phyloP scores from a whole-genome alignment of 768 basidiomycete species.

The Myochromella boudieri region DNA sequence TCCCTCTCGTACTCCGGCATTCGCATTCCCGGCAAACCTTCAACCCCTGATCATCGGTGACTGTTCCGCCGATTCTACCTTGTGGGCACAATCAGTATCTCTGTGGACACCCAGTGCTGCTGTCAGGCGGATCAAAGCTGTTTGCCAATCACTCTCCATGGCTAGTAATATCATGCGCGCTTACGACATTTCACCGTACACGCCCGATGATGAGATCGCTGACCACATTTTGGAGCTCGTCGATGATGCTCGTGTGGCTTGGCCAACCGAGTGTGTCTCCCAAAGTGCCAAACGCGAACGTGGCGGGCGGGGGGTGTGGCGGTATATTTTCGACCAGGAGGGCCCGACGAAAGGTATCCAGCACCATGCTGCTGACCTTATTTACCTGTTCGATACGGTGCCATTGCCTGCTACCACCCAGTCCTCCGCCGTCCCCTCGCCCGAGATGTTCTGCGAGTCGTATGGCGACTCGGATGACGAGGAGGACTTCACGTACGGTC shows the following conservation, averaged over 20 bases:
- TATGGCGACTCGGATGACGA: slow-evolving; percentile 36
- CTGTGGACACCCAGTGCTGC: slow-evolving; percentile 63
- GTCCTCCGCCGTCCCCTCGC: slow-evolving; percentile 13
- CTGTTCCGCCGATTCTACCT: slow-evolving; percentile 59
- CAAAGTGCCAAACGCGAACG: slow-evolving; percentile 48
- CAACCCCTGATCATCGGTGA: slow-evolving; percentile 82
- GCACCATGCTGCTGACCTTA: slow-evolving; percentile 70
- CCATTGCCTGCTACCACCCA: slow-evolving; percentile 45
- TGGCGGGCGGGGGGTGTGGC: slow-evolving; percentile 65
- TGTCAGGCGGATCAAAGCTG: slow-evolving; percentile 68
- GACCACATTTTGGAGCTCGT: slow-evolving; percentile 73
- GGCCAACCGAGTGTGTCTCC: slow-evolving; percentile 71
- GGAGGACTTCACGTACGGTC: slow-evolving; percentile 27
- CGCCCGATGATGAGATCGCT: slow-evolving; percentile 63
- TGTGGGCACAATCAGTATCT: slow-evolving; percentile 61
- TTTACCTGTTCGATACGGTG: slow-evolving; percentile 79
- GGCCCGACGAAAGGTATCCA: slow-evolving; percentile 62
- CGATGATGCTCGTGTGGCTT: slow-evolving; percentile 72
- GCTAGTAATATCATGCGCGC: slow-evolving; percentile 61
- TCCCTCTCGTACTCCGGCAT: slow-evolving; percentile 19
- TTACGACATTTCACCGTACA: slow-evolving; percentile 68
- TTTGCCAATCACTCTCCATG: slow-evolving; percentile 68
- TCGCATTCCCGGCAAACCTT: slow-evolving; percentile 29
- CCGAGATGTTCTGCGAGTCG: slow-evolving; percentile 31
- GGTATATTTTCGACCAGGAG: slow-evolving; percentile 84